Conservation (phyloP, 2,329 filamentous ascomycete genomes). For the Aurifilum marmelostoma region DNA sequence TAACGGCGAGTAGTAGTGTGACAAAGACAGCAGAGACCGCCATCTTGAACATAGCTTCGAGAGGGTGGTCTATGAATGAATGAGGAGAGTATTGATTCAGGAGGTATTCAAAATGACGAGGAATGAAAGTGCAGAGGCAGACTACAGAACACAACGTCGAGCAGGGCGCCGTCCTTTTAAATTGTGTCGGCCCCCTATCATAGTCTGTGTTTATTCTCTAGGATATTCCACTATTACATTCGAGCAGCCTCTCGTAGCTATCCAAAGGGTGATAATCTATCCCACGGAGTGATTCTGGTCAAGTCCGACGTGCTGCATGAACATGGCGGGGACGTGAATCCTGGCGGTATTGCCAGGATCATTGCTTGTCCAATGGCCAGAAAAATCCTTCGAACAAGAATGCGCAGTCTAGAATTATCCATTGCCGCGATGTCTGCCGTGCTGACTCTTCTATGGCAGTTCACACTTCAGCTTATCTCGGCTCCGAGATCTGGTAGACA, state of each 20-base stretch:
- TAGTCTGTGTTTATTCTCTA: neutral
- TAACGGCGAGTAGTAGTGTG: neutral
- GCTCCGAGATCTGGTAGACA: neutral
- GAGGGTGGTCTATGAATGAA: neutral
- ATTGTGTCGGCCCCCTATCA: neutral
- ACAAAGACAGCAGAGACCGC: neutral
- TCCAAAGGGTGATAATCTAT: neutral
- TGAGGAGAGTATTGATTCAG: neutral
- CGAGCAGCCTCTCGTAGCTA: neutral
- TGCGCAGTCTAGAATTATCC: neutral
- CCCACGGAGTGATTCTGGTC: neutral
- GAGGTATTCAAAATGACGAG: neutral
- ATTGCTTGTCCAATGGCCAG: neutral
- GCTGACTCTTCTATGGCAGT: neutral
- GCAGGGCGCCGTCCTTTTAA: neutral
- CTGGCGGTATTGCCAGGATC: neutral
- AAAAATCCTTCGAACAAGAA: neutral
- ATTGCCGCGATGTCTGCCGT: neutral
- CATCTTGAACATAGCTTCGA: neutral
- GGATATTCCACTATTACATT: neutral
- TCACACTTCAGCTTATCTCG: neutral
- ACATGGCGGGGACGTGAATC: neutral
- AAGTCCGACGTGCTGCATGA: neutral
- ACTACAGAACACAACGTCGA: neutral
- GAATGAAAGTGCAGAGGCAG: neutral